phyloP scores from a whole-genome alignment of 805 yeast species.

The Phaffomyces opuntiae region DNA sequence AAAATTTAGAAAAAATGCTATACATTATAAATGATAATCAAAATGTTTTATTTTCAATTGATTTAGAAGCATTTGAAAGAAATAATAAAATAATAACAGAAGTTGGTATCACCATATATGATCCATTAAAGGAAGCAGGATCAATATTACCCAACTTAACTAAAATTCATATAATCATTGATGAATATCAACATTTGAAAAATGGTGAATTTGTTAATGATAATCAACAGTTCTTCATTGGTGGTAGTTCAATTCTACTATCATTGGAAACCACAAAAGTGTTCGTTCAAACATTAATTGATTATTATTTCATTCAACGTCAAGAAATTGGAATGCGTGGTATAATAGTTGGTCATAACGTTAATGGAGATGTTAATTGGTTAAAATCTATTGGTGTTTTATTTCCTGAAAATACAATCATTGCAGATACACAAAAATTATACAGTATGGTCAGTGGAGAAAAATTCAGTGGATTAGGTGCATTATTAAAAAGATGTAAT shows the following conservation, averaged over 20 bases:
- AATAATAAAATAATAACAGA: conserved; percentile 41
- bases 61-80: conserved; percentile 51
- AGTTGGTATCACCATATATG: conserved; percentile 50
- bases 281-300: conserved; percentile 36
- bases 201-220: conserved; percentile 54
- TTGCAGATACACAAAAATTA: conserved; percentile 43
- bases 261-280: conserved; percentile 27
- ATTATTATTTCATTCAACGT: conserved; percentile 33
- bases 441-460: conserved; percentile 34
- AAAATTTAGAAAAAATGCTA: conserved; percentile 5
- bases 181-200: conserved; percentile 33
- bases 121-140: conserved; percentile 39
- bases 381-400: conserved; percentile 38
- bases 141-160: conserved; percentile 34
- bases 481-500: conserved; percentile 36
- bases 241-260: conserved; percentile 43
- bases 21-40: conserved; percentile 7
- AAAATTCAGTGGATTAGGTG: conserved; percentile 36
- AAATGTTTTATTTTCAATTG: conserved; percentile 33
- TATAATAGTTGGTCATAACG: conserved; percentile 54
- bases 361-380: conserved; percentile 49
- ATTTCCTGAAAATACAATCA: conserved; percentile 29
- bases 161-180: conserved; percentile 37
- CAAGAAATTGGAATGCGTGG: conserved; percentile 24
- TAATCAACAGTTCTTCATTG: conserved; percentile 41